phyloP scores from a whole-genome alignment of 2,329 filamentous ascomycete species.

The Alternaria arbusti region DNA sequence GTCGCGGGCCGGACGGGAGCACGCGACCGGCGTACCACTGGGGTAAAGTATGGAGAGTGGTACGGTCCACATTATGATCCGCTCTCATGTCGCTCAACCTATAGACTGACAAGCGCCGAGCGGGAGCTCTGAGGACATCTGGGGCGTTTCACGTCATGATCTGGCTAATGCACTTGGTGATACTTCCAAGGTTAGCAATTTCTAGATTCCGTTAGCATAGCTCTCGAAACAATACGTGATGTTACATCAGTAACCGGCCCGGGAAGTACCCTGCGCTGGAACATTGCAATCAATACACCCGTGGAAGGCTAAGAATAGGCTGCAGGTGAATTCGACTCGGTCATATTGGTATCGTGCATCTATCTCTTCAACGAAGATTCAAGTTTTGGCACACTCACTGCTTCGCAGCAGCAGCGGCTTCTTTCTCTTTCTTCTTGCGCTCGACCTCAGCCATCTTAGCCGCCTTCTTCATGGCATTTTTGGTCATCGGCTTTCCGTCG shows the following conservation, averaged over 20 bases:
- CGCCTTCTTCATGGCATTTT: slow-evolving; percentile 45
- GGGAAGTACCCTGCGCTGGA: not conserved
- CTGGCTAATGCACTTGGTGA: not conserved
- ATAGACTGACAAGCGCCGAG: not conserved
- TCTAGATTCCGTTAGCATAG: not conserved
- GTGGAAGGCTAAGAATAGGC: not conserved
- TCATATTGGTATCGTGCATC: slow-evolving; percentile 9
- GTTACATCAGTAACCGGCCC: not conserved
- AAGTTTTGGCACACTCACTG: not conserved
- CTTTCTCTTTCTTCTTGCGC: slow-evolving; percentile 45
- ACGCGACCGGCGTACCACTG: not conserved
- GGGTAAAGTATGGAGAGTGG: not conserved
- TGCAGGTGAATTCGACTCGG: not conserved
- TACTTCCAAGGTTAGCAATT: not conserved
- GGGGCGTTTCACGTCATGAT: not conserved
- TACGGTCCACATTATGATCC: not conserved
- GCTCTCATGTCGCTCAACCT: not conserved
- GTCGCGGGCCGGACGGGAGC: not conserved
- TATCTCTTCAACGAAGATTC: not conserved
- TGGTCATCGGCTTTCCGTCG: slow-evolving; percentile 45
- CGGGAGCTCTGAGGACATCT: not conserved
- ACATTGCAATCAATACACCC: not conserved
- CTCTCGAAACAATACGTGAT: not conserved
- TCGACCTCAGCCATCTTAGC: slow-evolving; percentile 40
- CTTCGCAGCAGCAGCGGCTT: slow-evolving; percentile 38